Conservation (phyloP, 2,329 filamentous ascomycete genomes). For the Epichloe sibirici region DNA sequence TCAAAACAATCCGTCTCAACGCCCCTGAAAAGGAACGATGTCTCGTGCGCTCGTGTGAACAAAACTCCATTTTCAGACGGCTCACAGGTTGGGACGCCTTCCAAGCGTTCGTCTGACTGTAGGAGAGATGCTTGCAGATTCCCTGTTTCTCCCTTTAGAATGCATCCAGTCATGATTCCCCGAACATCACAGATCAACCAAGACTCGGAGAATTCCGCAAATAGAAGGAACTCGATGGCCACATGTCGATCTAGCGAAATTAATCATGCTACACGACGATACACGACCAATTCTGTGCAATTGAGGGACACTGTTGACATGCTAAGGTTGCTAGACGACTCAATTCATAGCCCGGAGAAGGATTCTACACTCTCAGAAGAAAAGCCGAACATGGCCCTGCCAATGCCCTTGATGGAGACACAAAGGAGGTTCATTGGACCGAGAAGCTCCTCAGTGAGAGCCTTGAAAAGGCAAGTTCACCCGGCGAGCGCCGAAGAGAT, state of each 20-base stretch:
- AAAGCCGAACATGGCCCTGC: background rate
- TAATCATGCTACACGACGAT: background rate
- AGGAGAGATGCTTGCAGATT: background rate
- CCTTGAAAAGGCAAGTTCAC: background rate
- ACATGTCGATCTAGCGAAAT: background rate
- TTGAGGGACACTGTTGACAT: background rate
- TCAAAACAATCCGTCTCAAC: background rate
- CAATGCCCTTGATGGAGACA: background rate
- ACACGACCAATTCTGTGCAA: constrained; percentile 6
- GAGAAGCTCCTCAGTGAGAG: background rate
- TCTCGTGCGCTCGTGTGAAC: background rate
- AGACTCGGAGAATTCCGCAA: background rate
- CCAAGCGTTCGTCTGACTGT: background rate
- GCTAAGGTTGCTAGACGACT: constrained; percentile 2
- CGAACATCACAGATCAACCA: background rate
- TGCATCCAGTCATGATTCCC: constrained; percentile 5
- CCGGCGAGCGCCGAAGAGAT: constrained; percentile 14
- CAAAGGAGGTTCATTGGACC: background rate
- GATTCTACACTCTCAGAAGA: background rate
- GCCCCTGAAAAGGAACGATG: background rate
- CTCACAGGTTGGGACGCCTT: background rate
- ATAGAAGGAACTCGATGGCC: constrained; percentile 3
- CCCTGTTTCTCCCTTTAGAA: constrained; percentile 5
- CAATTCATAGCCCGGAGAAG: background rate
- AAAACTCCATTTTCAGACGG: background rate